Conservation (phyloP, 345 rosid species). For the Acer yangbiense region DNA sequence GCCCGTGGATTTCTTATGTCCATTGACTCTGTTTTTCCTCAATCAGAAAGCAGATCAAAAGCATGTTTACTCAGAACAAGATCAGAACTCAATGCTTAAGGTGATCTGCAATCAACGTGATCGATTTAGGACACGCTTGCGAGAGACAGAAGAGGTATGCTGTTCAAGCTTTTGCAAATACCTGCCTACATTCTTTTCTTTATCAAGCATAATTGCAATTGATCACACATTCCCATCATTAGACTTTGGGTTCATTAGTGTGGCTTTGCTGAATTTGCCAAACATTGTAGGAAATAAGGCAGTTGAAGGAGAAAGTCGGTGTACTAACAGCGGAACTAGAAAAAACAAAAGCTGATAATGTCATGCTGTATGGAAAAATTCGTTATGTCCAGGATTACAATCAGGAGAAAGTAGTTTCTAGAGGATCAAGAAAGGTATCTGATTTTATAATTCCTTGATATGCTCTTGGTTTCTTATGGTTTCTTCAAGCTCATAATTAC, state of each 20-base stretch:
- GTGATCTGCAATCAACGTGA: constrained; percentile 96
- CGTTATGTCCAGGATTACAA: constrained; percentile 96
- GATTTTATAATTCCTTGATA: constrained; percentile 4
- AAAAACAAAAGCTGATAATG: constrained; percentile 94
- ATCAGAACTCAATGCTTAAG: constrained; percentile 96
- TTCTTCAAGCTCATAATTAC: constrained; percentile 6
- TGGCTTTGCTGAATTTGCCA: constrained; percentile 9
- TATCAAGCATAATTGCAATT: constrained; percentile 3
- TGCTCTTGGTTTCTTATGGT: constrained; percentile 4
- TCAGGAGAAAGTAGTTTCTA: constrained; percentile 86
- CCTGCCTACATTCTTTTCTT: not conserved
- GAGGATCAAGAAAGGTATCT: constrained; percentile 91
- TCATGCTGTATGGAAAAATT: constrained; percentile 92
- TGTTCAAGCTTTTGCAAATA: not conserved
- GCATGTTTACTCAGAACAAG: constrained; percentile 79
- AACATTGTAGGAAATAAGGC: constrained; percentile 77
- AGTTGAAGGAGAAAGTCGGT: constrained; percentile 82
- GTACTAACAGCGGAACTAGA: constrained; percentile 72
- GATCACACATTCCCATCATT: not conserved
- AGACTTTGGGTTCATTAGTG: not conserved
- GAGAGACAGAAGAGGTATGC: constrained; percentile 90
- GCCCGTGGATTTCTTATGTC: constrained; percentile 5
- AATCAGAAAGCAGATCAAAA: constrained; percentile 67
- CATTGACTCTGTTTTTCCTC: constrained; percentile 18
- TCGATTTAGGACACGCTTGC: constrained; percentile 81